Base-by-base conservation (phyloP, 169 alveolate species). In the Eimeria tenella region DNA sequence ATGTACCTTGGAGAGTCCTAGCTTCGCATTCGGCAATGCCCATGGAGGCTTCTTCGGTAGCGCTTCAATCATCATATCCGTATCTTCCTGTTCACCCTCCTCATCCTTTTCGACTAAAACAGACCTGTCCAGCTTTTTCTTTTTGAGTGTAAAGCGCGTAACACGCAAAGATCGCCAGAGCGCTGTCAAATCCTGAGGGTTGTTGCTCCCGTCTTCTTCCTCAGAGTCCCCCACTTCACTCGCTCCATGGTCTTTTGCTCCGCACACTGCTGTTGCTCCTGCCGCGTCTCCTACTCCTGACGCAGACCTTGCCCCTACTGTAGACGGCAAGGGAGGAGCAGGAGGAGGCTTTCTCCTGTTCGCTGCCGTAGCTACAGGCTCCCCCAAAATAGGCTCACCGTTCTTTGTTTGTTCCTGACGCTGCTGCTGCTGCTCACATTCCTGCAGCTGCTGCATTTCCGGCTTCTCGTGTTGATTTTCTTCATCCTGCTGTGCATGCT, bases 1-100 rank as follows among this genome's bases (percentile, higher is more conserved):
- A 75, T 49, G 52, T 49, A 65, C 86, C 86, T 55, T 50, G 15
- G 70, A 63, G 31, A 71, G 62, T 21, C 75, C 73, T 10, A 70
- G 68, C 19, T 71, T 88, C 74, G 49, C 82, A 49, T 88, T 88
- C 4, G 93, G 86, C 11, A 7, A 60, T 5, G 83, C 93, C 93
- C 93, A 86, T 1, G 79, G 87, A 15, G 87, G 21, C 52, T 79
- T 79, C 8, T 15, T 8, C 0, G 87, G 87, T 4, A 79, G 87
- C 8, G 87, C 87, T 9, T 79, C 87, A 63, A 49, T 31, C 83
- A 86, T 86, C 23, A 55, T 19, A 8, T 56, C 70, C 55, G 31
- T 65, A 19, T 86, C 93, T 86, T 86, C 93, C 65, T 62, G 83
- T 49, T 56, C 90, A 4, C 15, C 31, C 1, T 19, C 23, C 15